Base-by-base conservation (phyloP, 768 basidiomycete species). In the Agrocybe chaxingu region DNA sequence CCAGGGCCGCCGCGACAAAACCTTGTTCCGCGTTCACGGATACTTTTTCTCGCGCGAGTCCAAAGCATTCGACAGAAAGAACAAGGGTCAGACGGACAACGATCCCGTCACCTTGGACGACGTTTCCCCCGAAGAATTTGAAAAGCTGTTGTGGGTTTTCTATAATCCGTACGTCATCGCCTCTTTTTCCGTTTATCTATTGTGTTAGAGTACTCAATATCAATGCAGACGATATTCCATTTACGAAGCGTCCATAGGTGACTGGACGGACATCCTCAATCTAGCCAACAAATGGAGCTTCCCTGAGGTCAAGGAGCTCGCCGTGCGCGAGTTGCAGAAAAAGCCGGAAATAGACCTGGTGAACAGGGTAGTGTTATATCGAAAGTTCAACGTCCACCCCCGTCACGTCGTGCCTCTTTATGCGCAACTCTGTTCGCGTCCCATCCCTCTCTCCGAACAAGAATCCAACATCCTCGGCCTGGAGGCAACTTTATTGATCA, bases 251-350 rank as follows among this genome's bases (percentile, higher is more conserved):
- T 62, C 66, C 0, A 66, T 78, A 4, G 69, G 72, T 0, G 73
- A 76, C 13, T 89, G 87, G 87, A 66, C 72, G 0, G 69, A 72
- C 0, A 82, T 89, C 32, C 63, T 89, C 0, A 71, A 71, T 1
- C 77, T 89, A 0, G 78, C 87, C 0, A 69, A 78, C 18, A 58
- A 70, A 4, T 89, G 81, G 81, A 56, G 61, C 0, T 89, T 89
- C 54, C 48, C 53, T 3, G 76, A 82, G 37, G 75, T 87, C 8
- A 77, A 81, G 35, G 64, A 69, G 1, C 77, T 88, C 1, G 81
- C 79, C 1, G 73, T 83, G 1, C 78, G 80, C 0, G 79, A 88
- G 42, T 69, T 88, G 0, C 79, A 81, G 40, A 71, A 72, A 57
- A 65, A 77, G 6, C 52, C 64, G 0, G 69, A 84, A 8, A 60